A percentile compares a stretch with the other conserved stretches of the same genome.
Conservation (phyloP, 768 basidiomycete species). For the Leccinum subgranulosum region DNA sequence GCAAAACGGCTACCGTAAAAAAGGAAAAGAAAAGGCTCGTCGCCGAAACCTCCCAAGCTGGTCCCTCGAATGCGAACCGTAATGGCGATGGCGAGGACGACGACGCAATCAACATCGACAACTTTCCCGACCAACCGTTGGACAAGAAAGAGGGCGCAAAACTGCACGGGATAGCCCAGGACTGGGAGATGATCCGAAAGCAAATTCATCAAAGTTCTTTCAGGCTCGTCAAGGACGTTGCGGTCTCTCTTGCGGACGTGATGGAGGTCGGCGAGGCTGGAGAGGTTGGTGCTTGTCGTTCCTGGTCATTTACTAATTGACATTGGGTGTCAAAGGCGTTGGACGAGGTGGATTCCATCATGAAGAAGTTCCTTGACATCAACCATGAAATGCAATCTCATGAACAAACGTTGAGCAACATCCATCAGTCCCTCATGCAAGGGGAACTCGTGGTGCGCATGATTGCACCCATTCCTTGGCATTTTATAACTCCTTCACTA, state of each 20-base stretch:
- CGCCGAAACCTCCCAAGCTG: slow-evolving; percentile 19
- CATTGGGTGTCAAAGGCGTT: slow-evolving; percentile 41
- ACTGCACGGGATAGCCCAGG: slow-evolving; percentile 54
- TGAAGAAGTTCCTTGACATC: slow-evolving; percentile 69
- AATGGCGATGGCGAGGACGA: slow-evolving; percentile 42
- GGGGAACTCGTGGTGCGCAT: slow-evolving; percentile 58
- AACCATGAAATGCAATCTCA: slow-evolving; percentile 59
- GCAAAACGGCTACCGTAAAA: slow-evolving; percentile 25
- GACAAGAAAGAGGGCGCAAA: slow-evolving; percentile 48
- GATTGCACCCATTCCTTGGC: not conserved
- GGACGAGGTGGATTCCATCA: slow-evolving; percentile 57
- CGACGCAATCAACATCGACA: slow-evolving; percentile 55
- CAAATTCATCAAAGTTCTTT: slow-evolving; percentile 44
- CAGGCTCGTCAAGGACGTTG: slow-evolving; percentile 49
- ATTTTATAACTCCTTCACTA: slow-evolving; percentile 23
- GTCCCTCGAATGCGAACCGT: slow-evolving; percentile 15
- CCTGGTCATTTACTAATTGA: not conserved
- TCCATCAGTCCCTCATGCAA: slow-evolving; percentile 54
- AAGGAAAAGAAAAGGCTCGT: slow-evolving; percentile 27
- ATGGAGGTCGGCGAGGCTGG: slow-evolving; percentile 50
- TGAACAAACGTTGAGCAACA: slow-evolving; percentile 46
- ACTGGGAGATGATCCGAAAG: slow-evolving; percentile 60
- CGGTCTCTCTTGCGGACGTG: slow-evolving; percentile 58
- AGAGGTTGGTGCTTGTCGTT: slow-evolving; percentile 39
- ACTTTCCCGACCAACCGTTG: slow-evolving; percentile 67